Conservation (phyloP, 768 basidiomycete genomes). For the Boletus pseudo-olivaceus region DNA sequence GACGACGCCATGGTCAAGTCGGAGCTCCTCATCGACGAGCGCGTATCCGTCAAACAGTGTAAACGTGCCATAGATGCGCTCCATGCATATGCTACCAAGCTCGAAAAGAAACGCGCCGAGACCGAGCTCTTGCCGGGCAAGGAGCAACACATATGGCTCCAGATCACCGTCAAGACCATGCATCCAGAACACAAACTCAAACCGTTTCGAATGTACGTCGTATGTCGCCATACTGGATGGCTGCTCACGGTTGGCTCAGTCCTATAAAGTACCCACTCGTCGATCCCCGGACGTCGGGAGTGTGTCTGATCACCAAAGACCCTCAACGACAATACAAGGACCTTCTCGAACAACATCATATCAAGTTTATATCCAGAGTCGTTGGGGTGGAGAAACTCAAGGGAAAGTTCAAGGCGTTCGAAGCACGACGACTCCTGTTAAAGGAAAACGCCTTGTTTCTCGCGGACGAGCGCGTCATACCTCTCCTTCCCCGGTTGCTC, state of each 20-base stretch:
- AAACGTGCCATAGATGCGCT: slow-evolving; percentile 78
- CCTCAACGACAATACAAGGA: slow-evolving; percentile 97
- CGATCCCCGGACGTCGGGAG: slow-evolving; percentile 73
- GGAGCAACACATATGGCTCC: slow-evolving; percentile 88
- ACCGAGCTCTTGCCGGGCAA: slow-evolving; percentile 71
- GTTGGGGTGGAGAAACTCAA: slow-evolving; percentile 90
- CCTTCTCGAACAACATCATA: slow-evolving; percentile 67
- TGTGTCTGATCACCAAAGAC: slow-evolving; percentile 94
- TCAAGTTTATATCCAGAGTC: slow-evolving; percentile 90
- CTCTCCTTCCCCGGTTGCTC: slow-evolving; percentile 80
- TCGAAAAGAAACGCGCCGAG: slow-evolving; percentile 62
- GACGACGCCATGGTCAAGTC: slow-evolving; percentile 39
- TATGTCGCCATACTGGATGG: not conserved
- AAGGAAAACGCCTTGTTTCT: slow-evolving; percentile 92
- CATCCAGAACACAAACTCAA: slow-evolving; percentile 71
- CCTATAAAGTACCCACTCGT: slow-evolving; percentile 78
- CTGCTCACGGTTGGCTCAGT: slow-evolving; percentile 28
- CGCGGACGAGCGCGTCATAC: slow-evolving; percentile 86
- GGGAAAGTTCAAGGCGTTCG: slow-evolving; percentile 87
- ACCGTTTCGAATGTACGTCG: slow-evolving; percentile 77
- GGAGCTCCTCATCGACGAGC: slow-evolving; percentile 65
- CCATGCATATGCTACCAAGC: slow-evolving; percentile 62
- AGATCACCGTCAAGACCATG: slow-evolving; percentile 82
- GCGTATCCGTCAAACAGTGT: slow-evolving; percentile 70
- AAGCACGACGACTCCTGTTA: slow-evolving; percentile 76